Conservation (phyloP, 768 basidiomycete genomes). For the Russula lepida region DNA sequence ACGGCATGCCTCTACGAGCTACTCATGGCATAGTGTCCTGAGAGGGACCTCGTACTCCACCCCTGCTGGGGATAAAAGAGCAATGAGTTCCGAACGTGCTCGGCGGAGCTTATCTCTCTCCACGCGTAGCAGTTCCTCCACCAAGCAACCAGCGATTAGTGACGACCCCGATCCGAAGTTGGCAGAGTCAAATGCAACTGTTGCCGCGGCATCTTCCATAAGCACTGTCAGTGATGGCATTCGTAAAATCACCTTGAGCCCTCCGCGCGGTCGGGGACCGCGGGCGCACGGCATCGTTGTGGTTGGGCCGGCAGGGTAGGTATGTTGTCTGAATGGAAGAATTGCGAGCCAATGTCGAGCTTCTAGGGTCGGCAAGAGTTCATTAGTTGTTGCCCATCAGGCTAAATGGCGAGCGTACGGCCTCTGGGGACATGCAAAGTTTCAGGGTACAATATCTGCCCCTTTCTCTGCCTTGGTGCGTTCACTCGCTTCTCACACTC, state of each 20-base stretch:
- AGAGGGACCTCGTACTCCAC: constrained; percentile 34
- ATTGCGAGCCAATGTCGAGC: neutral
- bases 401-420: constrained; percentile 66
- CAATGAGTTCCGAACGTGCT: constrained; percentile 19
- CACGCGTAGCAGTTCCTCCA: constrained; percentile 31
- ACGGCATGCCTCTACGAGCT: constrained; percentile 44
- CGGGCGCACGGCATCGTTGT: constrained; percentile 56
- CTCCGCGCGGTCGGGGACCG: constrained; percentile 33
- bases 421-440: constrained; percentile 72
- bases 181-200: constrained; percentile 1
- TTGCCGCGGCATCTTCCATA: constrained; percentile 18
- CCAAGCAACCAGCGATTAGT: neutral
- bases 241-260: constrained; percentile 37
- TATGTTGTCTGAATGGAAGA: constrained; percentile 3
- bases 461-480: constrained; percentile 60
- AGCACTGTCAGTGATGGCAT: constrained; percentile 34
- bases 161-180: neutral
- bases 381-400: constrained; percentile 59
- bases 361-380: constrained; percentile 65
- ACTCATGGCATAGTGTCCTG: constrained; percentile 45
- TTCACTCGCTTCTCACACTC: neutral
- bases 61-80: constrained; percentile 30
- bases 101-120: constrained; percentile 33
- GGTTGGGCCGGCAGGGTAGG: constrained; percentile 55
- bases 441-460: constrained; percentile 53